Percentiles rank a stretch among this genome's conserved stretches.
Evolutionary conservation across 768 basidiomycete genomes (phyloP).

Genomic region (Termitomyces sp.): DNA sequence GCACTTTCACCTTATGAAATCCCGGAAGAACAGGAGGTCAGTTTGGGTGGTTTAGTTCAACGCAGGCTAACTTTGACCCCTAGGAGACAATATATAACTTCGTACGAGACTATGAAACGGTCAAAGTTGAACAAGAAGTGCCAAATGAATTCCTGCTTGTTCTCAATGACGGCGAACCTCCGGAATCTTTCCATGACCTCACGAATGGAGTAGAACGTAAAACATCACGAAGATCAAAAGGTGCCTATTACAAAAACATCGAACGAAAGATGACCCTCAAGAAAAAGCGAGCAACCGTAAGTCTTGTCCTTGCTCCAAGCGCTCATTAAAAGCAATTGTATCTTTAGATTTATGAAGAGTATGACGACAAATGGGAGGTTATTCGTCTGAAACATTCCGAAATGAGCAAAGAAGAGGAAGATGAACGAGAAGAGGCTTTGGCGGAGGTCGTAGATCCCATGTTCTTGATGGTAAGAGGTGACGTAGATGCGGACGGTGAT

Average conservation of each 20-base stretch:
- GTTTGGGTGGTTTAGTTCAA: slow-evolving; percentile 5
- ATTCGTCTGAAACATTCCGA: slow-evolving; percentile 67
- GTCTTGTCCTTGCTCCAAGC: slow-evolving; percentile 18
- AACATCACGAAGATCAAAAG: slow-evolving; percentile 37
- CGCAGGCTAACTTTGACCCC: background rate
- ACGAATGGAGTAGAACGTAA: slow-evolving; percentile 26
- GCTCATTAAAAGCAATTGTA: slow-evolving; percentile 1
- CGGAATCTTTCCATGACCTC: slow-evolving; percentile 28
- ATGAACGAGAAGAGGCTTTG: slow-evolving; percentile 72
- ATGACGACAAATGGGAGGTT: slow-evolving; percentile 78
- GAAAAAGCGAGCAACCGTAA: slow-evolving; percentile 77
- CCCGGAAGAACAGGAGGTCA: slow-evolving; percentile 53
- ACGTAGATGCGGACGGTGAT: slow-evolving; percentile 63
- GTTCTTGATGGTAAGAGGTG: slow-evolving; percentile 49
- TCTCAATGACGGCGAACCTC: slow-evolving; percentile 53
- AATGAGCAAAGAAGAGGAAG: slow-evolving; percentile 70
- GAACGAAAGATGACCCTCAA: slow-evolving; percentile 85
- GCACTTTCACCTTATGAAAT: slow-evolving; percentile 37
- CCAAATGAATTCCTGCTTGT: slow-evolving; percentile 81
- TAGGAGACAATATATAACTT: slow-evolving; percentile 72
- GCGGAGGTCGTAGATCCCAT: slow-evolving; percentile 75
- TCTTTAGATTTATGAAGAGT: slow-evolving; percentile 59
- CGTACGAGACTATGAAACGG: slow-evolving; percentile 81
- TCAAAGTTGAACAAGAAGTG: slow-evolving; percentile 83
- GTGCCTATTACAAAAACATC: slow-evolving; percentile 87